Conservation (phyloP, 345 rosid species). For the Eucalyptus melliodora region DNA sequence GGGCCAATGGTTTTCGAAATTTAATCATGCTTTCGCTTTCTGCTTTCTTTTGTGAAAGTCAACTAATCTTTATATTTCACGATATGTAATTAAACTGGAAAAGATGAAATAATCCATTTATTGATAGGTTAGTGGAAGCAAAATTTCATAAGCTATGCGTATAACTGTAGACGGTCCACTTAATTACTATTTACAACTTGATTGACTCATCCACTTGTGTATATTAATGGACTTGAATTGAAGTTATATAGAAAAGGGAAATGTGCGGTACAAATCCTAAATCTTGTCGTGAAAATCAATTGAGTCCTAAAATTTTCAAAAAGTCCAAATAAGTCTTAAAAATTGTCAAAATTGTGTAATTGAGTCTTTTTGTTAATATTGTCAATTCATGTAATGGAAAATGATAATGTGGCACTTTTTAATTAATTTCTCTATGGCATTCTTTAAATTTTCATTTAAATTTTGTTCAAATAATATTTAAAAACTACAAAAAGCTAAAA, state of each 20-base stretch:
- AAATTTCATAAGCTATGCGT: neutral
- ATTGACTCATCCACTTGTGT: neutral
- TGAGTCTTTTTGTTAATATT: too few species aligned
- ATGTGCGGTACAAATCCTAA: accelerated
- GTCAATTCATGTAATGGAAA: too few species aligned
- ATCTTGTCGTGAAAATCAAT: too few species aligned
- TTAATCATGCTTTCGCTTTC: neutral
- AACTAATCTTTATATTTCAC: neutral
- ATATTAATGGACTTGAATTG: neutral
- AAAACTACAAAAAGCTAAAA: too few species aligned
- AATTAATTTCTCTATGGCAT: too few species aligned
- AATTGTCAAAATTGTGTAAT: too few species aligned
- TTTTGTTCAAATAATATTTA: too few species aligned
- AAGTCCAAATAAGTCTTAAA: too few species aligned
- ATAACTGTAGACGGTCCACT: neutral
- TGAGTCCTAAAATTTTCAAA: too few species aligned
- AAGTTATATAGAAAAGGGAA: neutral
- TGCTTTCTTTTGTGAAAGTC: neutral
- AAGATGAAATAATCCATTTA: neutral
- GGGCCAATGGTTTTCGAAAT: neutral
- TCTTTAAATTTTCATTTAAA: too few species aligned
- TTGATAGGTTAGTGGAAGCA: neutral
- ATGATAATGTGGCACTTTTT: too few species aligned
- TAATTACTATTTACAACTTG: neutral
- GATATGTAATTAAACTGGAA: neutral